Percentiles rank a stretch among this genome's conserved stretches.
phyloP scores from a whole-genome alignment of 2,329 filamentous ascomycete genomes.

The Boeremia exigua region DNA sequence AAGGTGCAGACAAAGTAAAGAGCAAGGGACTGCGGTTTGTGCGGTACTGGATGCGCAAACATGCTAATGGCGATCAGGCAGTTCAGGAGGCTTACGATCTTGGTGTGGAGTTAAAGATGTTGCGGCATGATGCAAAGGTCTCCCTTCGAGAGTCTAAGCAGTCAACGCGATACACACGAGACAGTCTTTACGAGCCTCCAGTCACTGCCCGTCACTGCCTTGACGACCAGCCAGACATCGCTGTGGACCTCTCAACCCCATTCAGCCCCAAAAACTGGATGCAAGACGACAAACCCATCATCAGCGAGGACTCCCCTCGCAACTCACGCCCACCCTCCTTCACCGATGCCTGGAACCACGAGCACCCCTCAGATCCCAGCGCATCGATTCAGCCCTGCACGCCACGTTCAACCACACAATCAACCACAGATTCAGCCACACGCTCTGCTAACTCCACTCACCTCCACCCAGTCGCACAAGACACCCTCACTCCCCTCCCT shows the following conservation, averaged over 20 bases:
- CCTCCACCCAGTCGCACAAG: background rate
- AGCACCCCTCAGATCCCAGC: background rate
- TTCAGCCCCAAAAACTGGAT: background rate
- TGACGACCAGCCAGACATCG: background rate
- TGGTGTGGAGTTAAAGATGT: conserved; percentile 27
- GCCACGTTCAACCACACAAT: too few relatives aligned
- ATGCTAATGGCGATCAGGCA: conserved; percentile 8
- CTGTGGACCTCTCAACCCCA: background rate
- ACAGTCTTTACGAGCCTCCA: background rate
- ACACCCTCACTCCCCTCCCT: background rate
- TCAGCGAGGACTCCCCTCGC: too few relatives aligned
- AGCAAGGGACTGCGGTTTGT: conserved; percentile 33
- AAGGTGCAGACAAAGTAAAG: conserved; percentile 17
- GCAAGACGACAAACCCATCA: too few relatives aligned
- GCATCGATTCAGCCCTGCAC: background rate
- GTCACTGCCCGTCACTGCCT: background rate
- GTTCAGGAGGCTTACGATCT: conserved; percentile 28
- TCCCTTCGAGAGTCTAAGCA: background rate
- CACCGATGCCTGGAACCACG: background rate
- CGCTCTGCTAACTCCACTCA: background rate
- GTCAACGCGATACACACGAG: background rate
- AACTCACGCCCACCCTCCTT: background rate
- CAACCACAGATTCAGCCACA: too few relatives aligned
- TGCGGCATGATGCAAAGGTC: conserved; percentile 8
- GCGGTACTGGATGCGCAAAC: conserved; percentile 31